Percentiles rank a stretch among this genome's conserved stretches.
Evolutionary conservation across 257 asterid genomes (phyloP).

Genomic region (Nicotiana paniculata): DNA sequence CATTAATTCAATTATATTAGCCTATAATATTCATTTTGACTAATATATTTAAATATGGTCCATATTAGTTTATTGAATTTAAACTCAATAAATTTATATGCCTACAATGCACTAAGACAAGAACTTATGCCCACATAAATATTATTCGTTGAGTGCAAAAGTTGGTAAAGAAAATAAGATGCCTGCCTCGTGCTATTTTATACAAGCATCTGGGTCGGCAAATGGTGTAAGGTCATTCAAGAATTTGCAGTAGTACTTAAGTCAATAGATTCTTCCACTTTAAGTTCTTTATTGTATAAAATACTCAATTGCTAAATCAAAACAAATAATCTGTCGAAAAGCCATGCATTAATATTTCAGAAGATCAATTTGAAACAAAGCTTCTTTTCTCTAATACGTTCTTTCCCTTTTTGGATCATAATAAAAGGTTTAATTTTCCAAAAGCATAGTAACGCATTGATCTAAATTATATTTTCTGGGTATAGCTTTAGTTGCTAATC

Average conservation of each 20-base stretch:
- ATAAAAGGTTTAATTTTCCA: neutral
- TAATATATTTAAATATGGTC: no score
- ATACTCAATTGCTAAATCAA: neutral
- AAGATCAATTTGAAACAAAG: neutral
- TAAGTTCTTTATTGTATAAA: neutral
- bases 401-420: neutral
- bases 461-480: neutral
- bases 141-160: slow-evolving; percentile 4
- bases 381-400: neutral
- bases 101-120: neutral
- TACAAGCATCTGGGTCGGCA: neutral
- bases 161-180: slow-evolving; percentile 3
- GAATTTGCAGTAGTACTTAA: neutral
- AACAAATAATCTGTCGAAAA: neutral
- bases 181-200: neutral
- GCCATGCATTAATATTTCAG: neutral
- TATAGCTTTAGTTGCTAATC: neutral
- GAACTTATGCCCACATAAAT: neutral
- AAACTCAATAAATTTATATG: no score
- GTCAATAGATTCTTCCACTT: neutral
- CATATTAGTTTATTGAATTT: no score
- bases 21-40: no score
- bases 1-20: no score
- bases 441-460: no score
- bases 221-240: neutral